A percentile compares a stretch with the other conserved stretches of the same genome.
These are phyloP conservation scores for Medakamo hakoo DNA, from an alignment of 139 green algal genomes.

Conservation along the genomic window DNA sequence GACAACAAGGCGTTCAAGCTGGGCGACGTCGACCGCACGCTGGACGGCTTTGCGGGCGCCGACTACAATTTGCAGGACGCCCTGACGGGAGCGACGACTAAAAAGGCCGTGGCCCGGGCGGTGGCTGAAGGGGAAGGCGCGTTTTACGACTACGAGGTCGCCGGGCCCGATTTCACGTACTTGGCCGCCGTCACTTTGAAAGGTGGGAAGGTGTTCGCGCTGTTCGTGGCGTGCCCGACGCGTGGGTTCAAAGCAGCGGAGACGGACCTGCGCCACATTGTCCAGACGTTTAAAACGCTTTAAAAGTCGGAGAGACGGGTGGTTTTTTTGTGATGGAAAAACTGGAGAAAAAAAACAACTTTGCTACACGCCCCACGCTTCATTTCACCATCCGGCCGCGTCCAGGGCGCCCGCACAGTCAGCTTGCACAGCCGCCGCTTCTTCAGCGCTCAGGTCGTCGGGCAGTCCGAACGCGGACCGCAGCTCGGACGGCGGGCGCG, in stretches of 20 bases:
- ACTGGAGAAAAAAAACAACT: neutral
- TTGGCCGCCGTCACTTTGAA: slow-evolving; percentile 48
- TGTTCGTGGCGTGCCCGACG: slow-evolving; percentile 36
- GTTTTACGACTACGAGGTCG: slow-evolving; percentile 65
- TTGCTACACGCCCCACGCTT: neutral
- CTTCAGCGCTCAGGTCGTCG: neutral
- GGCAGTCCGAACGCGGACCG: neutral
- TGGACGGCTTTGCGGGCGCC: slow-evolving; percentile 64
- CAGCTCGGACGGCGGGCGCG: too few relatives aligned
- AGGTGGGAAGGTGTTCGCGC: slow-evolving; percentile 51
- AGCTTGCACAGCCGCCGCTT: neutral
- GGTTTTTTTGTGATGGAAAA: neutral
- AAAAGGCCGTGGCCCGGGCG: neutral
- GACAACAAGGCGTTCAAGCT: slow-evolving; percentile 66
- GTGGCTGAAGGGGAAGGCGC: slow-evolving; percentile 10
- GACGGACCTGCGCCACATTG: slow-evolving; percentile 31
- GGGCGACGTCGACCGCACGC: slow-evolving; percentile 55
- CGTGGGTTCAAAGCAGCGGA: slow-evolving; percentile 30
- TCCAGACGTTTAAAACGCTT: slow-evolving; percentile 43
- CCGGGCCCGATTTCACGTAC: slow-evolving; percentile 43
- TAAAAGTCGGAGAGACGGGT: slow-evolving; percentile 10
- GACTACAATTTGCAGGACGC: slow-evolving; percentile 65
- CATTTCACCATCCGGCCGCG: neutral
- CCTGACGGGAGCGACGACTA: neutral
- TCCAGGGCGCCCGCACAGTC: neutral